These are phyloP conservation scores for rapeseed (Brassica napus) DNA, from an alignment of 345 rosid species.

Conservation along the genomic window DNA sequence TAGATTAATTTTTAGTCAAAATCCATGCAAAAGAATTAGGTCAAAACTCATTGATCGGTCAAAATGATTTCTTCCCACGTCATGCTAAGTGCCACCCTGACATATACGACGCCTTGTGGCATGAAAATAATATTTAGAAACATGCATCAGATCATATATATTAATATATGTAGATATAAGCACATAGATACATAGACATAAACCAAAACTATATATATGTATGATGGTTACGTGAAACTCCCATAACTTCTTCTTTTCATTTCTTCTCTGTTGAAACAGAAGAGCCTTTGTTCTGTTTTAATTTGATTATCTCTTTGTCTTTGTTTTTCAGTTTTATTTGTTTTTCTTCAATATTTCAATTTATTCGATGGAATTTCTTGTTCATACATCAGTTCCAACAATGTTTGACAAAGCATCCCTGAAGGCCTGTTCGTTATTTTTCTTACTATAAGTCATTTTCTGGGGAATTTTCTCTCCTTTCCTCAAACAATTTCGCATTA, in stretches of 20 bases:
- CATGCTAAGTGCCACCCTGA: conserved; percentile 15
- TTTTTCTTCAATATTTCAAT: conserved; percentile 14
- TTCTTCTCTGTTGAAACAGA: conserved; percentile 39
- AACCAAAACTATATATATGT: conserved; percentile 28
- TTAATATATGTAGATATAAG: not conserved
- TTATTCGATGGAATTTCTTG: conserved; percentile 29
- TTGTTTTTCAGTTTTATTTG: conserved; percentile 21
- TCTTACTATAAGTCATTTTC: conserved; percentile 1
- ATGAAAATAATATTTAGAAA: not conserved
- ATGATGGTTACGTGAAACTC: conserved; percentile 40
- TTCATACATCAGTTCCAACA: conserved; percentile 24
- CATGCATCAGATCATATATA: not conserved
- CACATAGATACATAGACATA: not conserved
- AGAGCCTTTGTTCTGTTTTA: conserved; percentile 28
- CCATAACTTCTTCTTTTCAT: conserved; percentile 29
- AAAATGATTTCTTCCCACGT: conserved; percentile 4
- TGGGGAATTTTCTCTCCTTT: not conserved
- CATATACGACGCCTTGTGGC: not conserved
- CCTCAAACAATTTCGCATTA: conserved; percentile 21
- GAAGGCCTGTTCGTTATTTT: not conserved
- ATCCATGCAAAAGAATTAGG: conserved; percentile 26
- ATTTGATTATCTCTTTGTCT: conserved; percentile 6
- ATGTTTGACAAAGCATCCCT: conserved; percentile 29
- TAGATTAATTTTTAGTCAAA: conserved; percentile 27
- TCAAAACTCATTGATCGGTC: conserved; percentile 38